A percentile compares a stretch with the other conserved stretches of the same genome.
phyloP scores from a whole-genome alignment of 176 grass and related monocot species.

The Thalia dealbata region DNA sequence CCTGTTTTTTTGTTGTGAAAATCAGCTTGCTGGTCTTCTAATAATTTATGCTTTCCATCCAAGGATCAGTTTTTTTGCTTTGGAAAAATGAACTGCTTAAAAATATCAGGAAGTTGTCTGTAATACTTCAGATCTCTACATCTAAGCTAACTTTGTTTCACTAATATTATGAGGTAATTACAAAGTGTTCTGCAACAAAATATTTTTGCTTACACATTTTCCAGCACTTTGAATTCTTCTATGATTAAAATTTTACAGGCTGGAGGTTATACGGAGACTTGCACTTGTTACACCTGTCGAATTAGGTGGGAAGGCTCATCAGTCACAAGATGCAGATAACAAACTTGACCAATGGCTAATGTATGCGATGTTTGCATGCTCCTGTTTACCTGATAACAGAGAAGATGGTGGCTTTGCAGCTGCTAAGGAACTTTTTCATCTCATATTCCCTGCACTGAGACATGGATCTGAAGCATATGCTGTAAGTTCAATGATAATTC shows the following conservation, averaged over 20 bases:
- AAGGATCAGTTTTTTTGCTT: no score
- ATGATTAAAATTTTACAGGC: slow-evolving; percentile 23
- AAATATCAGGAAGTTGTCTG: no score
- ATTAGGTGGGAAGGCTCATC: slow-evolving; percentile 82
- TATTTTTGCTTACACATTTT: not conserved
- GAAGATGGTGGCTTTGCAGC: slow-evolving; percentile 46
- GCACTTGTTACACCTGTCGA: slow-evolving; percentile 80
- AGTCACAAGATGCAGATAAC: slow-evolving; percentile 66
- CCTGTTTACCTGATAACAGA: slow-evolving; percentile 63
- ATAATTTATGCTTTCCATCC: no score
- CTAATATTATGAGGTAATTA: no score
- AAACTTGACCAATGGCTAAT: slow-evolving; percentile 96
- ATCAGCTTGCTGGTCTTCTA: not conserved
- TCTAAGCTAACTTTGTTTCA: no score
- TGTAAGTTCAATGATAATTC: slow-evolving; percentile 36
- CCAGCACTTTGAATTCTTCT: slow-evolving; percentile 3
- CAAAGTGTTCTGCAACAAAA: no score
- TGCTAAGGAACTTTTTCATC: slow-evolving; percentile 87
- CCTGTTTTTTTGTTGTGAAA: no score
- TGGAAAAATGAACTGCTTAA: no score
- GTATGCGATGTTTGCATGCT: slow-evolving; percentile 95
- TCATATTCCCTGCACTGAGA: slow-evolving; percentile 76
- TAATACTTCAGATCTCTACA: no score
- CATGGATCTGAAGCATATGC: slow-evolving; percentile 93
- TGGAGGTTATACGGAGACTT: slow-evolving; percentile 76